A percentile compares a stretch with the other conserved stretches of the same genome.
These are phyloP conservation scores for Prunus yedoensis DNA, from an alignment of 331 rosid genomes.

Conservation along the genomic window DNA sequence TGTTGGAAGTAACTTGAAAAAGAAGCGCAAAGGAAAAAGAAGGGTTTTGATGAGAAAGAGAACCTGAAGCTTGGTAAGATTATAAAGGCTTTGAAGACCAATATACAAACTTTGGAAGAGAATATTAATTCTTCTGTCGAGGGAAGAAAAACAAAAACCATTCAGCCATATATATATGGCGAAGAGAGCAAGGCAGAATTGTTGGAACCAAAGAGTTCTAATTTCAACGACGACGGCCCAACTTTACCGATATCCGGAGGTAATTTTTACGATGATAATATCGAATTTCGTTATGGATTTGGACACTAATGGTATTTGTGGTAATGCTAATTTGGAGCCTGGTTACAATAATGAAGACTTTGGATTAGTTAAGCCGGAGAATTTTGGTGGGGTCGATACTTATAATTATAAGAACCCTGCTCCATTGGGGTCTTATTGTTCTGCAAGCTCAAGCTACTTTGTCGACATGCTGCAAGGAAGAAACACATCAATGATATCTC, in stretches of 20 bases:
- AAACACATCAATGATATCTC: too few species aligned
- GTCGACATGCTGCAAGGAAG: too few species aligned
- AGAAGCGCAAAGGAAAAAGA: background rate
- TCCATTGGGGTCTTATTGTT: too few species aligned
- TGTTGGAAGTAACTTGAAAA: background rate
- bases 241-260: background rate
- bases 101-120: background rate
- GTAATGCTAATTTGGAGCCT: too few species aligned
- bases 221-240: background rate
- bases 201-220: too few species aligned
- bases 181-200: too few species aligned
- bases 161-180: background rate
- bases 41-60: background rate
- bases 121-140: background rate
- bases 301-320: background rate
- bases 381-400: too few species aligned
- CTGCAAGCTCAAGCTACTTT: too few species aligned
- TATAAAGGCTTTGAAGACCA: background rate
- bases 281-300: background rate
- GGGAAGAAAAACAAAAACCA: background rate
- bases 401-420: too few species aligned
- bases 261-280: background rate
- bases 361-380: background rate
- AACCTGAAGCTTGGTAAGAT: background rate
- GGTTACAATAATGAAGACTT: background rate